Base-by-base conservation (phyloP, 352 stramenopile genomes). In the Phytophthora melonis region DNA sequence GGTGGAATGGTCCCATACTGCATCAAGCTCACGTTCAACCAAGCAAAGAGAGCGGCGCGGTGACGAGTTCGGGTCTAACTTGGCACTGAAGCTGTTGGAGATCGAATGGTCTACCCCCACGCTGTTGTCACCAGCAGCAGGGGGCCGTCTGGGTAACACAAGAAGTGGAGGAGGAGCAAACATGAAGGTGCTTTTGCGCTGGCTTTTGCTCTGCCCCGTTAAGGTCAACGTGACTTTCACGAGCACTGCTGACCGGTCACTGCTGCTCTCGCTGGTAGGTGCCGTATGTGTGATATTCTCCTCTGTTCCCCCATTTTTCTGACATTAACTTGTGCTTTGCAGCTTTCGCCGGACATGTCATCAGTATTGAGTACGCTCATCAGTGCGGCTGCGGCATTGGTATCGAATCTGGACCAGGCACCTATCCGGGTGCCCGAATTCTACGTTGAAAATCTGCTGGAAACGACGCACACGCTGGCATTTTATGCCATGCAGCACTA, bases 401-500 rank as follows among this genome's bases (percentile, higher is more conserved):
- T 98, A 34, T 93, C 90, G 3, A 97, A 96, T 34, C 59, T 98
- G 32, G 90, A 97, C 62, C 78, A 96, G 39, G 92, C 92, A 21
- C 89, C 91, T 2, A 94, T 98, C 73, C 88, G 92, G 34, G 82
- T 98, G 30, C 92, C 91, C 4, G 92, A 97, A 73, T 97, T 97
- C 68, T 95, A 97, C 61, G 85, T 97, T 13, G 87, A 96, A 66
- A 97, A 97, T 62, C 50, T 96, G 34, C 74, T 98, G 9, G 91
- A 97, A 60, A 96, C 90, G 19, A 94, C 88, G 1, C 86, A 96
- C 66, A 94, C 90, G 5, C 63, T 97, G 59, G 86, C 77, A 11
- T 96, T 94, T 55, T 95, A 95, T 73, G 81, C 89, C 41, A 93
- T 95, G 77, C 88, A 96, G 77, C 90, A 96, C 68, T 97, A 97